A percentile compares a stretch with the other conserved stretches of the same genome.
Evolutionary conservation across 208 protist genomes (phyloP).

Genomic region (Acanthamoeba healyi): DNA sequence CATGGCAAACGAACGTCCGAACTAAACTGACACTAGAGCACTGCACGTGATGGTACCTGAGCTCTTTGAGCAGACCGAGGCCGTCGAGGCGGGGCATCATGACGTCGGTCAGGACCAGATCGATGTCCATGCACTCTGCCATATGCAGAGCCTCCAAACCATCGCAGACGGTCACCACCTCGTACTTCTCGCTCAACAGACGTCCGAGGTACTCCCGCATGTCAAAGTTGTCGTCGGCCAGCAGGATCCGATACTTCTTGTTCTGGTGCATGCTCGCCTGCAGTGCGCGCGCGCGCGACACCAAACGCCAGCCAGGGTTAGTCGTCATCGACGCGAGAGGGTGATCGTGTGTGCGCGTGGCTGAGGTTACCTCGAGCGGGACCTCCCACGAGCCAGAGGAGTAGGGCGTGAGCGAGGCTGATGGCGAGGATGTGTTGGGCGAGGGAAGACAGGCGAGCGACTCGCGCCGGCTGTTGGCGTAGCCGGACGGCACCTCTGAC

Average conservation of each 20-base stretch:
- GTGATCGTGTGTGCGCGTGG: no score
- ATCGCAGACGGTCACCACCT: slow-evolving; percentile 32
- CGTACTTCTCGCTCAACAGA: slow-evolving; percentile 64
- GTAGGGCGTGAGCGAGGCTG: neutral
- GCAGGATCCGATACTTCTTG: slow-evolving; percentile 43
- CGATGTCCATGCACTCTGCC: slow-evolving; percentile 26
- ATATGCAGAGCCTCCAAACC: slow-evolving; percentile 51
- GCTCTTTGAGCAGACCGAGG: slow-evolving; percentile 55
- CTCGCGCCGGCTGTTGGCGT: neutral
- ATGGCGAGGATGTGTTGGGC: neutral
- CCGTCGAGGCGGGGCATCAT: slow-evolving; percentile 81
- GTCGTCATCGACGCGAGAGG: no score
- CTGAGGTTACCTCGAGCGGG: neutral
- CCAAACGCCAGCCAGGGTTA: no score
- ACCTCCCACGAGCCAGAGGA: slow-evolving; percentile 38
- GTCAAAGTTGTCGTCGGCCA: slow-evolving; percentile 83
- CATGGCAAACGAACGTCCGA: no score
- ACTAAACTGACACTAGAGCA: no score
- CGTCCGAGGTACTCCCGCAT: slow-evolving; percentile 77
- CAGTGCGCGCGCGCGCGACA: neutral
- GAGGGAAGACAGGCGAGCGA: slow-evolving; percentile 17
- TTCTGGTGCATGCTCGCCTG: neutral
- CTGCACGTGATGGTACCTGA: no score
- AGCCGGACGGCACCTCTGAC: neutral
- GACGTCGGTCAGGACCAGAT: slow-evolving; percentile 76